Evolutionary conservation across 163 green algal species (phyloP).

Genomic region (Scenedesmus sp.): DNA sequence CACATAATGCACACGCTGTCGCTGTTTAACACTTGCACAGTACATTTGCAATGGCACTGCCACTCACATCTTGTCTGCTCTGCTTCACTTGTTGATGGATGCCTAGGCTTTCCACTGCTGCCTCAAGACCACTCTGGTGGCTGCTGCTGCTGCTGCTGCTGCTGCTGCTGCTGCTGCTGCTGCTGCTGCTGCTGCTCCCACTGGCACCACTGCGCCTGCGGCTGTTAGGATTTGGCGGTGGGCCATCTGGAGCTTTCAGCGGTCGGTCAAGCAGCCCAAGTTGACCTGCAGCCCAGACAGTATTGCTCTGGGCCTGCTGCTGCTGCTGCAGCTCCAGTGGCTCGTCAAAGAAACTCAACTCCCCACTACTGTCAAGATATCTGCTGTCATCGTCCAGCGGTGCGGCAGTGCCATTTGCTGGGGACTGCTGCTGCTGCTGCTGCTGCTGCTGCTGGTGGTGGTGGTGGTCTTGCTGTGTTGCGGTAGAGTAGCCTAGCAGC

Average conservation of each 20-base stretch:
- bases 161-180: constrained; percentile 11
- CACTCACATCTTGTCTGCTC: not conserved
- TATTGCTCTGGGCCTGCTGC: not conserved
- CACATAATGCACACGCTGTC: not conserved
- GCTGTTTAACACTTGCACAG: not conserved
- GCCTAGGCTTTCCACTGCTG: not conserved
- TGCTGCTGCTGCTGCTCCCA: not conserved
- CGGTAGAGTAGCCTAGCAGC: not conserved
- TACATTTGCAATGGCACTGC: no score
- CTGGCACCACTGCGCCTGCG: not conserved
- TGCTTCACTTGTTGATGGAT: not conserved
- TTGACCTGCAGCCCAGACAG: not conserved
- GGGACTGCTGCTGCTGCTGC: not conserved
- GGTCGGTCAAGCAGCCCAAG: not conserved
- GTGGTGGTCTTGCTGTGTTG: not conserved
- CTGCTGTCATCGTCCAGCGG: not conserved
- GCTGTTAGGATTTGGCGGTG: not conserved
- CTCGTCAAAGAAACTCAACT: constrained; percentile 44
- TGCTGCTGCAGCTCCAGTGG: constrained; percentile 36
- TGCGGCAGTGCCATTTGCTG: not conserved
- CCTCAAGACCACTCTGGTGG: not conserved
- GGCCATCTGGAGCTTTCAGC: not conserved
- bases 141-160: constrained; percentile 23
- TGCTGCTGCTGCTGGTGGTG: not conserved
- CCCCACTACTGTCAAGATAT: not conserved